phyloP scores from a whole-genome alignment of 1,284 basidiomycete species.

The Ganoderma resinaceum region DNA sequence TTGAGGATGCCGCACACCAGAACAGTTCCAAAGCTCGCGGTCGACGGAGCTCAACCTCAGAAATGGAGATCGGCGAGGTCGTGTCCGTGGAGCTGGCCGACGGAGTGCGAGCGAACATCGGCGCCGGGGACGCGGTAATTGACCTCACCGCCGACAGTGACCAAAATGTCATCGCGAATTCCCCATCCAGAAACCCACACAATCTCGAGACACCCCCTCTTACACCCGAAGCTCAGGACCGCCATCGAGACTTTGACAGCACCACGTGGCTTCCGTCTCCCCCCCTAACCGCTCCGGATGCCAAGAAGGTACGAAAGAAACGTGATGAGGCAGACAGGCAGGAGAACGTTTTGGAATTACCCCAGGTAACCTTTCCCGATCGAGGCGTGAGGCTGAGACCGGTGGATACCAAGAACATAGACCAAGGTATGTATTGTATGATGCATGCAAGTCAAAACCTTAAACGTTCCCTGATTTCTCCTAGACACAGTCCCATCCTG shows the following conservation, averaged over 20 bases:
- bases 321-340: not conserved
- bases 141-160: not conserved
- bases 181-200: not conserved
- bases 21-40: not conserved
- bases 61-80: not conserved
- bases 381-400: not conserved
- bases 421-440: not conserved
- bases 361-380: not conserved
- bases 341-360: not conserved
- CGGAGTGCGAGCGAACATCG: not conserved
- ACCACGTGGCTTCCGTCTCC: slow-evolving; percentile 25
- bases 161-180: too few relatives aligned
- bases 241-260: not conserved
- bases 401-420: not conserved
- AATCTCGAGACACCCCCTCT: slow-evolving; percentile 6
- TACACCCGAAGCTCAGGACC: slow-evolving; percentile 10
- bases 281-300: slow-evolving; percentile 17
- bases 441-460: not conserved
- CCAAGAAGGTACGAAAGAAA: slow-evolving; percentile 3
- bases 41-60: not conserved
- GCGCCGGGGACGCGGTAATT: not conserved
- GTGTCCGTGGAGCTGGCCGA: too few relatives aligned
- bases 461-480: not conserved
- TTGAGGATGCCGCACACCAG: not conserved
- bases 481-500: not conserved